phyloP scores from a whole-genome alignment of 2,329 filamentous ascomycete genomes.

The Akanthomyces lecanii region DNA sequence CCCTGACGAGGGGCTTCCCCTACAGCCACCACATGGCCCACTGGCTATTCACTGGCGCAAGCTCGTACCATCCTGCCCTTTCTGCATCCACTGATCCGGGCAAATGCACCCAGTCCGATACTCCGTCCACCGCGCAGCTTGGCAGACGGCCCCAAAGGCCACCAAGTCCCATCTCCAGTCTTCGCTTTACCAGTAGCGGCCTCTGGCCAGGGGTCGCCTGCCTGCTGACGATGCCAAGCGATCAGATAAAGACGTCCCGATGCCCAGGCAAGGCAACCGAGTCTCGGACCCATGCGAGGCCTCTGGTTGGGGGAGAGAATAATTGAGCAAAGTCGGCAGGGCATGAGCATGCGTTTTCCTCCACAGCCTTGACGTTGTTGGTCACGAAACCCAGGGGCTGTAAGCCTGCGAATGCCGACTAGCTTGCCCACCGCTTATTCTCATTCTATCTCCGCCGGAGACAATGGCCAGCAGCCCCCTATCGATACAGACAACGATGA shows the following conservation, averaged over 20 bases:
- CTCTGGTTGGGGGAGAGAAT: background rate
- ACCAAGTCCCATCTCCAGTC: background rate
- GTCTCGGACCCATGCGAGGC: background rate
- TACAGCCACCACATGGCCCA: background rate
- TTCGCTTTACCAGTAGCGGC: background rate
- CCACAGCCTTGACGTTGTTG: background rate
- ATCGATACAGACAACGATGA: background rate
- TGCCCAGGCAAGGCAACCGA: background rate
- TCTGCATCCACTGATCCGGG: background rate
- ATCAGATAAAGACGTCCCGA: conserved; percentile 4
- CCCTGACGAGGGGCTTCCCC: background rate
- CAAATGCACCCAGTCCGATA: background rate
- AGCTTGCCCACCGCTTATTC: conserved; percentile 4
- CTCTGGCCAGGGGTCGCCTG: background rate
- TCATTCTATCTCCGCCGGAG: conserved; percentile 4
- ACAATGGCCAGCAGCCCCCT: background rate
- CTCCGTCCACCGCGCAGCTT: background rate
- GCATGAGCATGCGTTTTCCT: background rate
- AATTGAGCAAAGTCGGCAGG: background rate
- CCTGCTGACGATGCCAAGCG: conserved; percentile 8
- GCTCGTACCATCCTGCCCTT: background rate
- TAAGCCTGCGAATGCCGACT: background rate
- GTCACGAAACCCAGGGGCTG: background rate
- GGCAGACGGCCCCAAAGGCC: background rate
- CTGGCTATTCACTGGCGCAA: background rate